A percentile compares a stretch with the other conserved stretches of the same genome.
Conservation (phyloP, 108 stramenopile genomes). For the Nitzschia sp. region DNA sequence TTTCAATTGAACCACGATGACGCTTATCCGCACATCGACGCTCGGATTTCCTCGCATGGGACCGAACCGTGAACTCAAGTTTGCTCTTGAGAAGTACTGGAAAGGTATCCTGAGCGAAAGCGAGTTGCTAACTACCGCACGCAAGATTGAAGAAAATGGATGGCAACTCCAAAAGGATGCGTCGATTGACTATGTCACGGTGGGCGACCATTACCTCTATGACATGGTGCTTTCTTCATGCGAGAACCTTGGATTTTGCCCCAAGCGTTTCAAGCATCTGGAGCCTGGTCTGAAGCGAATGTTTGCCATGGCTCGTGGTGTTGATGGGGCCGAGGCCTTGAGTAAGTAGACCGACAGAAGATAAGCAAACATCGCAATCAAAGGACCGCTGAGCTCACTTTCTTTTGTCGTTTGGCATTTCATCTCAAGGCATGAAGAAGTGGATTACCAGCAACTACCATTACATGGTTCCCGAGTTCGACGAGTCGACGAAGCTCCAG, state of each 20-base stretch:
- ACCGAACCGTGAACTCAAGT: slow-evolving; percentile 70
- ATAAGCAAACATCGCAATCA: neutral
- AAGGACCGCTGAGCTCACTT: neutral
- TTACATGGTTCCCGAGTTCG: slow-evolving; percentile 73
- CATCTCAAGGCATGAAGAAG: slow-evolving; percentile 63
- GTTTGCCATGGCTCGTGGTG: slow-evolving; percentile 63
- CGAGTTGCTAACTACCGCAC: slow-evolving; percentile 32
- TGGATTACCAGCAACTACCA: slow-evolving; percentile 76
- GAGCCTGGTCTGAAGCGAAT: slow-evolving; percentile 36
- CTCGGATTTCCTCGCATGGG: slow-evolving; percentile 69
- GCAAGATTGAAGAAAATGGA: slow-evolving; percentile 33
- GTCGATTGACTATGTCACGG: slow-evolving; percentile 46
- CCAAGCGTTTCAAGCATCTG: slow-evolving; percentile 32
- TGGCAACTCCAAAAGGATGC: slow-evolving; percentile 60
- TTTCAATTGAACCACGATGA: slow-evolving; percentile 36
- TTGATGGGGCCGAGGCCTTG: slow-evolving; percentile 51
- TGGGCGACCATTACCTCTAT: slow-evolving; percentile 57
- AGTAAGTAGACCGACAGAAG: slow-evolving; percentile 28
- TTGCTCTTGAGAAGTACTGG: slow-evolving; percentile 64
- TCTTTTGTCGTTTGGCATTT: no score
- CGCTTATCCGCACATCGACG: slow-evolving; percentile 23
- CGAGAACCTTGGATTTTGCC: slow-evolving; percentile 34
- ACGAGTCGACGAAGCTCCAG: slow-evolving; percentile 13
- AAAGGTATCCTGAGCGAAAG: slow-evolving; percentile 21
- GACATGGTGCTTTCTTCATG: slow-evolving; percentile 48